Evolutionary conservation across 306 rosid species (phyloP).

Genomic region (Trifolium repens): DNA sequence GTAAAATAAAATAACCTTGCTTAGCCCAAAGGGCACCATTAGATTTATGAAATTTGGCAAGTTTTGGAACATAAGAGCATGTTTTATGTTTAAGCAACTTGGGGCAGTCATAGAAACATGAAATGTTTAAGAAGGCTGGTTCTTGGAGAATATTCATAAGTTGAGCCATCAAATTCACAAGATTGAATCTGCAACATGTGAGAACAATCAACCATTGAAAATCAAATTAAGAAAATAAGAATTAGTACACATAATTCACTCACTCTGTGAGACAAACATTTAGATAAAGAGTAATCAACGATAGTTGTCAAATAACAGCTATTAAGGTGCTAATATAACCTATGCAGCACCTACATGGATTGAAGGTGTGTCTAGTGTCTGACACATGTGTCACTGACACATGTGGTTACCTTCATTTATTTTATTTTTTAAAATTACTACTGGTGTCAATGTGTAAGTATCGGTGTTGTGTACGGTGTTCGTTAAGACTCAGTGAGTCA

Average conservation of each 20-base stretch:
- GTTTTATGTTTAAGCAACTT: conserved; percentile 42
- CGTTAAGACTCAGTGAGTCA: no score
- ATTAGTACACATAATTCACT: neutral
- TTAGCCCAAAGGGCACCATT: conserved; percentile 41
- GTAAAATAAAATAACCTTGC: conserved; percentile 54
- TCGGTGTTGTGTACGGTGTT: no score
- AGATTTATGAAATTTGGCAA: conserved; percentile 38
- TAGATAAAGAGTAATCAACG: conserved; percentile 9
- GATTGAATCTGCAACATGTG: conserved; percentile 12
- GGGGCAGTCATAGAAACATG: conserved; percentile 43
- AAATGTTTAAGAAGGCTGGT: conserved; percentile 42
- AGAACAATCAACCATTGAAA: conserved; percentile 26
- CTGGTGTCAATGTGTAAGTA: no score
- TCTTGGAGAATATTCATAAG: conserved; percentile 55
- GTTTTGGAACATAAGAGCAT: conserved; percentile 35
- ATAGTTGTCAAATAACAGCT: neutral
- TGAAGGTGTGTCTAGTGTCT: no score
- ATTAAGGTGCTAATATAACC: neutral
- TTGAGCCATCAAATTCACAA: conserved; percentile 50
- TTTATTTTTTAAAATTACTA: no score
- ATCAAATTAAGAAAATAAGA: neutral
- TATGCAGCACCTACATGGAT: no score
- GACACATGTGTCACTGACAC: no score
- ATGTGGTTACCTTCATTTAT: no score
- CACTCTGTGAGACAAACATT: conserved; percentile 8